phyloP scores from a whole-genome alignment of 2,329 filamentous ascomycete species.

The Zalaria obscura region DNA sequence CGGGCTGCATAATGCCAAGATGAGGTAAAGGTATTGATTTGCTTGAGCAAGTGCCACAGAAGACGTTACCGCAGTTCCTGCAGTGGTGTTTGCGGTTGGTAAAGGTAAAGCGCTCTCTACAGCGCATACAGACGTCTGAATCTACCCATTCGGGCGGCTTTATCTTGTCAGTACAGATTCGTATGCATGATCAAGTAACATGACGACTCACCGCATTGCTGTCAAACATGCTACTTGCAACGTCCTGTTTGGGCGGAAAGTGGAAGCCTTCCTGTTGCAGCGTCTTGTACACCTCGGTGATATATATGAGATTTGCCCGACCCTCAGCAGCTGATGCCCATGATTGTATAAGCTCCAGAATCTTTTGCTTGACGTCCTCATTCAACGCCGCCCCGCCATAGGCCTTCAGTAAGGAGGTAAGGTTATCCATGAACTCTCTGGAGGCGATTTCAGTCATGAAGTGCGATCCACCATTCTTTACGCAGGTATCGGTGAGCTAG shows the following conservation, averaged over 20 bases:
- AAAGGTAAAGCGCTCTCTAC: conserved; percentile 87
- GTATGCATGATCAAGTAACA: background rate
- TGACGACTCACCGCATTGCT: conserved; percentile 68
- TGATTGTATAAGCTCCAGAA: conserved; percentile 81
- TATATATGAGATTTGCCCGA: conserved; percentile 68
- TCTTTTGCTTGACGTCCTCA: conserved; percentile 73
- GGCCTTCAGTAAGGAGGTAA: conserved; percentile 77
- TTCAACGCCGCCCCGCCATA: conserved; percentile 63
- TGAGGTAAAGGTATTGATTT: conserved; percentile 83
- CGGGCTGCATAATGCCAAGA: conserved; percentile 78
- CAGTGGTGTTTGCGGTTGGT: conserved; percentile 98
- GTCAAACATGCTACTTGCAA: conserved; percentile 96
- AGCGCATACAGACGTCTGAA: conserved; percentile 97
- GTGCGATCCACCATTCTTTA: conserved; percentile 94
- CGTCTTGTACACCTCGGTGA: conserved; percentile 72
- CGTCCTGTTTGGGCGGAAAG: conserved; percentile 74
- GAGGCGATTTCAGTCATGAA: conserved; percentile 93
- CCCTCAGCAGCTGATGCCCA: conserved; percentile 87
- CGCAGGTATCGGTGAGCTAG: conserved; percentile 89
- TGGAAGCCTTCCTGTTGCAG: conserved; percentile 74
- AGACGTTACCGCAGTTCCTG: conserved; percentile 93
- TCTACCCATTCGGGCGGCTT: conserved; percentile 95
- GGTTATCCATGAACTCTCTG: conserved; percentile 94
- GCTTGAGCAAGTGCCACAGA: conserved; percentile 86
- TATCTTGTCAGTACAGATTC: conserved; percentile 2